Conservation (phyloP, 2,329 filamentous ascomycete species). For the Aureobasidium sp. region DNA sequence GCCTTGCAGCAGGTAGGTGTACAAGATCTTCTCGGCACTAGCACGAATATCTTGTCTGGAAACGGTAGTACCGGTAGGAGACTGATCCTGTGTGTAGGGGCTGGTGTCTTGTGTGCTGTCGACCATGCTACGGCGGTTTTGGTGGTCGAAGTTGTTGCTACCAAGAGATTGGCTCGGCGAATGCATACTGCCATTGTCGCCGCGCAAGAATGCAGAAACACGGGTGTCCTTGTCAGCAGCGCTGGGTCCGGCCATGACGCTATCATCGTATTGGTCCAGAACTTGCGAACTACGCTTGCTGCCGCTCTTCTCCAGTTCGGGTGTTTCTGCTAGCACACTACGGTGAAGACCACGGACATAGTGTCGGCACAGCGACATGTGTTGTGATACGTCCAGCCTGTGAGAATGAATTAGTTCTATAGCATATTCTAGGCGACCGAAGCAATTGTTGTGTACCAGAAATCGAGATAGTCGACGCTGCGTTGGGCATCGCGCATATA, state of each 20-base stretch:
- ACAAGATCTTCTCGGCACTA: slow-evolving; percentile 97
- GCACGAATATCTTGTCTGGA: slow-evolving; percentile 84
- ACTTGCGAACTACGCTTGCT: slow-evolving; percentile 81
- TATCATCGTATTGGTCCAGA: slow-evolving; percentile 43
- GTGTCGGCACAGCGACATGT: slow-evolving; percentile 95
- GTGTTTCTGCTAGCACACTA: slow-evolving; percentile 87
- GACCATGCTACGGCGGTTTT: slow-evolving; percentile 53
- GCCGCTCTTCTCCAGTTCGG: slow-evolving; percentile 72
- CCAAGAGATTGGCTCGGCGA: slow-evolving; percentile 43
- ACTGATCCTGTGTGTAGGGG: slow-evolving; percentile 25
- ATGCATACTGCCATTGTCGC: slow-evolving; percentile 40
- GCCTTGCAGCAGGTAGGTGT: slow-evolving; percentile 90
- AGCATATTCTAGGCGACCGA: neutral
- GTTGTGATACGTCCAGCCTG: slow-evolving; percentile 98
- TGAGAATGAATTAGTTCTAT: slow-evolving; percentile 14
- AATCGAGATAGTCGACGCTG: slow-evolving; percentile 95
- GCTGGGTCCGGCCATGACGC: slow-evolving; percentile 27
- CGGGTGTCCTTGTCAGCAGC: slow-evolving; percentile 48
- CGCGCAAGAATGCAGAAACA: slow-evolving; percentile 80
- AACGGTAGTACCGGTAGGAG: slow-evolving; percentile 67
- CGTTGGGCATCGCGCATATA: slow-evolving; percentile 99
- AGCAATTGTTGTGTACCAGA: slow-evolving; percentile 58
- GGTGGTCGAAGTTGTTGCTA: slow-evolving; percentile 40
- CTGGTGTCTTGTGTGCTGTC: slow-evolving; percentile 44
- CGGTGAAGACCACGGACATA: slow-evolving; percentile 93